Conservation (phyloP, 306 rosid genomes). For the Cicer cuneatum region DNA sequence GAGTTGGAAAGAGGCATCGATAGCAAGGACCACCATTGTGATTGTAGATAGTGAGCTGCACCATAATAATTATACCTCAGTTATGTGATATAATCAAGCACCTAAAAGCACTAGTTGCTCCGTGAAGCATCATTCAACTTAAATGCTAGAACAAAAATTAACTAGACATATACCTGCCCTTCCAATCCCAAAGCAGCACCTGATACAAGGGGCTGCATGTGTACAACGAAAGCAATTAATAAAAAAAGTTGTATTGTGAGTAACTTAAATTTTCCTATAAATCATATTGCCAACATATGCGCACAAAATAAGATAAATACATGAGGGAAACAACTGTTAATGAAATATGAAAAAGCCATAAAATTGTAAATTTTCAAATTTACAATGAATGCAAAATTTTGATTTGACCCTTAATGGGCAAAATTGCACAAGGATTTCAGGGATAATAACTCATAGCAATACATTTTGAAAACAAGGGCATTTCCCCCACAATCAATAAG, state of each 20-base stretch:
- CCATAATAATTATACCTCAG: conserved; percentile 28
- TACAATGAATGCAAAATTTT: conserved; percentile 3
- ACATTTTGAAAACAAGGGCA: background rate
- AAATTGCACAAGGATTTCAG: background rate
- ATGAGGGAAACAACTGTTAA: background rate
- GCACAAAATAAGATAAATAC: conserved; percentile 20
- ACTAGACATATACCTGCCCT: conserved; percentile 78
- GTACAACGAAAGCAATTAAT: conserved; percentile 45
- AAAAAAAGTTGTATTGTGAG: background rate
- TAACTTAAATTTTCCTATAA: conserved; percentile 23
- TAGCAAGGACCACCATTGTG: conserved; percentile 87
- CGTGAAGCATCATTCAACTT: conserved; percentile 8
- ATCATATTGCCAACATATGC: conserved; percentile 12
- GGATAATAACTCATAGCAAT: background rate
- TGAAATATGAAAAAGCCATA: background rate
- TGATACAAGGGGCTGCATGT: conserved; percentile 93
- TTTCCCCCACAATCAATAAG: background rate
- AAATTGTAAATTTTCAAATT: conserved; percentile 12
- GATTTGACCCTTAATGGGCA: background rate
- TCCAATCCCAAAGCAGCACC: conserved; percentile 98
- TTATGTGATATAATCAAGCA: conserved; percentile 11
- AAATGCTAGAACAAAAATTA: conserved; percentile 10
- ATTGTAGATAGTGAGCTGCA: conserved; percentile 95
- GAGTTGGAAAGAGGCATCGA: conserved; percentile 91
- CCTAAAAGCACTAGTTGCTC: background rate